Conservation (phyloP, 257 asterid genomes). For the Solanum peruvianum region DNA sequence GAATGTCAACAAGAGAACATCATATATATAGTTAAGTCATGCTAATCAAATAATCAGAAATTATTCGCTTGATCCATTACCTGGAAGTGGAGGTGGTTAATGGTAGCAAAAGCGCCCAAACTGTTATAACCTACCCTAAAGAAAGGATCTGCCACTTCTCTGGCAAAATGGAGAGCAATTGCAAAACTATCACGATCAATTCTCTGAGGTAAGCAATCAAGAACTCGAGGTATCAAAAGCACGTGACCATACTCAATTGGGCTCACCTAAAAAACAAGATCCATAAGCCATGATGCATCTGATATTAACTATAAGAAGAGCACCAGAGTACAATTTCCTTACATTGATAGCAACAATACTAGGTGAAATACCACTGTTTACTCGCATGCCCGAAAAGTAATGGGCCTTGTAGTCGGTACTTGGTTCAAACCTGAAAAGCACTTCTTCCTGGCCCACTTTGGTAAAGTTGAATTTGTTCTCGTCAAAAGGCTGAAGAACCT, state of each 20-base stretch:
- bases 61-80: conserved; percentile 8
- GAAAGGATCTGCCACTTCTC: conserved; percentile 49
- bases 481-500: conserved; percentile 75
- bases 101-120: conserved; percentile 78
- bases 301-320: background rate
- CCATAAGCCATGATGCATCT: background rate
- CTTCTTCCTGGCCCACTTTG: conserved; percentile 68
- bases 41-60: background rate
- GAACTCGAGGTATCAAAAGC: conserved; percentile 58
- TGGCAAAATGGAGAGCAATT: conserved; percentile 46
- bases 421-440: conserved; percentile 60
- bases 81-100: conserved; percentile 85
- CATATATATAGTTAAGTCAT: background rate
- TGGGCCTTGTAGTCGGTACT: conserved; percentile 18
- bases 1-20: background rate
- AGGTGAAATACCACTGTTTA: conserved; percentile 27
- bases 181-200: conserved; percentile 38
- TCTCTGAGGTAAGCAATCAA: conserved; percentile 52
- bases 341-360: conserved; percentile 59
- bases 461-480: conserved; percentile 57
- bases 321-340: conserved; percentile 10
- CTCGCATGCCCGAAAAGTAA: conserved; percentile 17
- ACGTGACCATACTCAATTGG: conserved; percentile 86
- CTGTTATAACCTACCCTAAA: conserved; percentile 73
- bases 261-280: conserved; percentile 46